Conservation (phyloP, 192 early-diverging fungal species). For the Kickxella alabastrina region DNA sequence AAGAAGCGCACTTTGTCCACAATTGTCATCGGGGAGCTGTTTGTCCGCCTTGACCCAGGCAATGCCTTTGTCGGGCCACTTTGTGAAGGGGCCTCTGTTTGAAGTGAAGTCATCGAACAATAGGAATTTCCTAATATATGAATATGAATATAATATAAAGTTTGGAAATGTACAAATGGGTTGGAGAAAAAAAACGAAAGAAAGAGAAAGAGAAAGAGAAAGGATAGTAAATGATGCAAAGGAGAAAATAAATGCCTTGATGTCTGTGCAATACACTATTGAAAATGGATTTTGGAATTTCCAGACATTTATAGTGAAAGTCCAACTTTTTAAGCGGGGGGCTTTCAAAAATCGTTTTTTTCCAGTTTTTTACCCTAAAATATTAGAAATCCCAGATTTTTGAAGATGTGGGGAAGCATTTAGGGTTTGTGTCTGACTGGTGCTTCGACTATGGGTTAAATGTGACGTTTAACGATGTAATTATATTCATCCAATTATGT, state of each 20-base stretch:
- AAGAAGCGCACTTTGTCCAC: conserved; percentile 22
- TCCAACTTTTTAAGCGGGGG: too few species aligned
- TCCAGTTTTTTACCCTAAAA: too few species aligned
- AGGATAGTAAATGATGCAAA: too few species aligned
- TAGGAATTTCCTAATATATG: not conserved
- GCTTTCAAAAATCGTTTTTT: too few species aligned
- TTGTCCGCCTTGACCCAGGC: conserved; percentile 28
- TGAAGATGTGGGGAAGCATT: too few species aligned
- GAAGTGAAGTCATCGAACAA: not conserved
- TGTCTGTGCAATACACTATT: not conserved
- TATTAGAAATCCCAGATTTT: too few species aligned
- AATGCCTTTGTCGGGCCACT: not conserved
- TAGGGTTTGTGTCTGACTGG: too few species aligned
- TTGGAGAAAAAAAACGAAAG: not conserved
- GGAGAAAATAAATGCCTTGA: not conserved
- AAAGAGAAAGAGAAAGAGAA: not conserved
- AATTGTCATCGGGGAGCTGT: conserved; percentile 41
- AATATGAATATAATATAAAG: not conserved
- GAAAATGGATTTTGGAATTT: too few species aligned
- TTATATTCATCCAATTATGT: too few species aligned
- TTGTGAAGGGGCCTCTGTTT: conserved; percentile 7
- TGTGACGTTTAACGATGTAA: too few species aligned
- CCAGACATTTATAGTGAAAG: too few species aligned
- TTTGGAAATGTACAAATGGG: not conserved
- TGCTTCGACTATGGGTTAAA: too few species aligned